Evolutionary conservation across 495 filamentous ascomycete genomes (phyloP).

Genomic region (Penicillium cataractarum): DNA sequence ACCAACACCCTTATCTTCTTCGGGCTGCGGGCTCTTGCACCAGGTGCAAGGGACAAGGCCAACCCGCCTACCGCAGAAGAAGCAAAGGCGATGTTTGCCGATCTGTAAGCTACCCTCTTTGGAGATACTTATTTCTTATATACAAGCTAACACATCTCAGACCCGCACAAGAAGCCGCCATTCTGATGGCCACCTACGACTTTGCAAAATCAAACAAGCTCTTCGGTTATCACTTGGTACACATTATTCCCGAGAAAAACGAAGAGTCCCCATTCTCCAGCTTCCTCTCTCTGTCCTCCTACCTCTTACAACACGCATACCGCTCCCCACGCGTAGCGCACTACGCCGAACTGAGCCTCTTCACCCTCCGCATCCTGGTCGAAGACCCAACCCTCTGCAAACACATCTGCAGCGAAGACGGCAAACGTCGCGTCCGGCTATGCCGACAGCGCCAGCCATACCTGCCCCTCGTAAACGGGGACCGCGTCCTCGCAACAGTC

Average conservation of each 20-base stretch:
- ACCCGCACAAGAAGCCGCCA: conserved; percentile 74
- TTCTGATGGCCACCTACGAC: conserved; percentile 86
- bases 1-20: conserved; percentile 80
- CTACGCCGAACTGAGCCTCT: conserved; percentile 81
- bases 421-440: conserved; percentile 73
- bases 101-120: conserved; percentile 53
- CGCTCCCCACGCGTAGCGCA: conserved; percentile 73
- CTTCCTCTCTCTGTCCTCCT: conserved; percentile 89
- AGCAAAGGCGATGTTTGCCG: conserved; percentile 74
- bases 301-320: conserved; percentile 91
- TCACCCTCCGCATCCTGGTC: conserved; percentile 82
- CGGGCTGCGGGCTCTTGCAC: conserved; percentile 76
- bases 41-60: conserved; percentile 60
- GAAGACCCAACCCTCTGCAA: conserved; percentile 88
- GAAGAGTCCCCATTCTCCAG: conserved; percentile 76
- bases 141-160: conserved; percentile 49
- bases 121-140: background rate
- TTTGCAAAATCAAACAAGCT: conserved; percentile 94
- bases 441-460: conserved; percentile 90
- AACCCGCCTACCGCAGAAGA: conserved; percentile 66
- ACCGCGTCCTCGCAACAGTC: conserved; percentile 71
- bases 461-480: conserved; percentile 72
- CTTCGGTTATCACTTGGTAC: conserved; percentile 84
- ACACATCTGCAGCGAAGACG: conserved; percentile 80
- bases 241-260: conserved; percentile 60